These are phyloP conservation scores for Trichosporon sp. DNA, from an alignment of 1,284 basidiomycete species.

Conservation along the genomic window DNA sequence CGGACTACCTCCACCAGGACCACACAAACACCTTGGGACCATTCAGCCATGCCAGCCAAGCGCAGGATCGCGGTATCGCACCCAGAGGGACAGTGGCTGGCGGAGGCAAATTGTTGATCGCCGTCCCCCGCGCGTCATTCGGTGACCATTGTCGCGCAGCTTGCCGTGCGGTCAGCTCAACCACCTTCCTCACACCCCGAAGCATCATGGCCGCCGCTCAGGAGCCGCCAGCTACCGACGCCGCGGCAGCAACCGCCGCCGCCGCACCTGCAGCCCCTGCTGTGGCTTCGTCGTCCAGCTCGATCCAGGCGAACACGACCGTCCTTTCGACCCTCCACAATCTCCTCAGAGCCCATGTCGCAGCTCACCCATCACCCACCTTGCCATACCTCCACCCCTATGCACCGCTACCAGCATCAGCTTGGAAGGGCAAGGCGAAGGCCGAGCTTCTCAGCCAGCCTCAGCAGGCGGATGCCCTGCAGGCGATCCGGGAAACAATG, in stretches of 20 bases:
- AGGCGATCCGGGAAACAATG: conserved; percentile 34
- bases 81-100: not conserved
- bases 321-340: conserved; percentile 26
- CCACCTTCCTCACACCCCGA: not conserved
- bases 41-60: not conserved
- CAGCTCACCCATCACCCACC: conserved; percentile 19
- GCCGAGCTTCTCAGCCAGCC: conserved; percentile 14
- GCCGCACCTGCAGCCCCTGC: not conserved
- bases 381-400: conserved; percentile 31
- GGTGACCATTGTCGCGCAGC: not conserved
- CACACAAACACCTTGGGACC: not conserved
- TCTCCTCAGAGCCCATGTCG: conserved; percentile 22
- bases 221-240: not conserved
- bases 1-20: conserved; percentile 5
- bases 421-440: conserved; percentile 21
- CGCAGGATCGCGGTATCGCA: not conserved
- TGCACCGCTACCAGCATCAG: conserved; percentile 19
- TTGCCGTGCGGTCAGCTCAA: not conserved
- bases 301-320: conserved; percentile 12
- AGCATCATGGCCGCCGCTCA: not conserved
- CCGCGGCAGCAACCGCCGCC: not conserved
- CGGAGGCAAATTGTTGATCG: not conserved
- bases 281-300: not conserved
- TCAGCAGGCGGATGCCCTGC: conserved; percentile 23
- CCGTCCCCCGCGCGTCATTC: not conserved